phyloP scores from a whole-genome alignment of 108 stramenopile genomes.

The Pseudonitzschia multiseries region DNA sequence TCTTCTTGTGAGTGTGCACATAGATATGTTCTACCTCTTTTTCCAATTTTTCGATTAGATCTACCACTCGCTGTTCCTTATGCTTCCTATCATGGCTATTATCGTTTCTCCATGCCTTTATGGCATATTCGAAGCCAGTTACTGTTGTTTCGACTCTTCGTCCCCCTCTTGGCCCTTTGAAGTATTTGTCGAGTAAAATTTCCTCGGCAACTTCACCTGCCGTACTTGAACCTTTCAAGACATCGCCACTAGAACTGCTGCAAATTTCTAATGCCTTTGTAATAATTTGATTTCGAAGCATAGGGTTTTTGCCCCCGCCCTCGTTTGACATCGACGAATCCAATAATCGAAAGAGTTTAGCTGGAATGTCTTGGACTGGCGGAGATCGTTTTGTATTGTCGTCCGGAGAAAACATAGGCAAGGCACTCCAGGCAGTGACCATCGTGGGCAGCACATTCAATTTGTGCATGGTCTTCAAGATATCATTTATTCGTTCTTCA shows the following conservation, averaged over 20 bases:
- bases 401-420: constrained; percentile 4
- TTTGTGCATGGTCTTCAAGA: constrained; percentile 15
- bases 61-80: constrained; percentile 3
- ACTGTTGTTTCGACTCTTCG: constrained; percentile 11
- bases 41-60: constrained; percentile 1
- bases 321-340: constrained; percentile 13
- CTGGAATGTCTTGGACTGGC: background rate
- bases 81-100: constrained; percentile 1
- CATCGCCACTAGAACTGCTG: background rate
- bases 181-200: constrained; percentile 18
- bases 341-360: constrained; percentile 2
- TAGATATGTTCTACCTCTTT: constrained; percentile 3
- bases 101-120: constrained; percentile 10
- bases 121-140: constrained; percentile 2
- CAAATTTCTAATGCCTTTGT: constrained; percentile 13
- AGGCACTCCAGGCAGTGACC: constrained; percentile 15
- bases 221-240: background rate
- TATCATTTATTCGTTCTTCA: constrained; percentile 10
- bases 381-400: too few relatives aligned
- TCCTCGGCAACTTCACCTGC: constrained; percentile 12
- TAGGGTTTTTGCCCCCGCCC: constrained; percentile 12
- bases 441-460: background rate
- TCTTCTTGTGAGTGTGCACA: background rate
- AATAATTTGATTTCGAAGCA: background rate
- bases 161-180: constrained; percentile 8